These are phyloP conservation scores for Gleditsia sinensis DNA, from an alignment of 306 rosid genomes.

Conservation along the genomic window DNA sequence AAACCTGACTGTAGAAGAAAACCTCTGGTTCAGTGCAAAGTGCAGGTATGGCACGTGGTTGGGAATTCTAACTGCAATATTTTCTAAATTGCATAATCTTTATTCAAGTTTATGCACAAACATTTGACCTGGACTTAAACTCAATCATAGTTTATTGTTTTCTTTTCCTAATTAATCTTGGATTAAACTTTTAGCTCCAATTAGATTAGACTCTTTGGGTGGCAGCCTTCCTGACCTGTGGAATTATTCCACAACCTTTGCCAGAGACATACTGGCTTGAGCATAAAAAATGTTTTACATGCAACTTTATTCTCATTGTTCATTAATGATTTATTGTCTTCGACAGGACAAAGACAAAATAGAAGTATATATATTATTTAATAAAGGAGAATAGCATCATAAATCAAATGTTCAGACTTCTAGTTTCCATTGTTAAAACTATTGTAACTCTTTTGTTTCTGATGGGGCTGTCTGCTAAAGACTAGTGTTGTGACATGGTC, in stretches of 20 bases:
- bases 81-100: background rate
- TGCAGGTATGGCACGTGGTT: constrained; percentile 63
- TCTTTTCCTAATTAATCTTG: background rate
- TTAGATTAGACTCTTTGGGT: background rate
- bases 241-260: background rate
- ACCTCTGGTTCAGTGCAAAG: constrained; percentile 79
- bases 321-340: background rate
- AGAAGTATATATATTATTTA: background rate
- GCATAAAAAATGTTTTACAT: background rate
- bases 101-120: background rate
- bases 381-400: background rate
- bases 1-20: constrained; percentile 88
- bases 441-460: background rate
- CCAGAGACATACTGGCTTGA: background rate
- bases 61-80: background rate
- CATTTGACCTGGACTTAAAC: background rate
- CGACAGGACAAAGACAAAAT: background rate
- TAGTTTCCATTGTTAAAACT: background rate
- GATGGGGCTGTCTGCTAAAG: background rate
- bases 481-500: background rate
- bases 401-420: background rate
- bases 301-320: background rate
- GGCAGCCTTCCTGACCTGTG: background rate
- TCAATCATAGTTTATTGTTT: background rate
- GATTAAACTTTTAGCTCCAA: background rate